A percentile compares a stretch with the other conserved stretches of the same genome.
Conservation (phyloP, 2,329 filamentous ascomycete species). For the Alternaria brassicae region DNA sequence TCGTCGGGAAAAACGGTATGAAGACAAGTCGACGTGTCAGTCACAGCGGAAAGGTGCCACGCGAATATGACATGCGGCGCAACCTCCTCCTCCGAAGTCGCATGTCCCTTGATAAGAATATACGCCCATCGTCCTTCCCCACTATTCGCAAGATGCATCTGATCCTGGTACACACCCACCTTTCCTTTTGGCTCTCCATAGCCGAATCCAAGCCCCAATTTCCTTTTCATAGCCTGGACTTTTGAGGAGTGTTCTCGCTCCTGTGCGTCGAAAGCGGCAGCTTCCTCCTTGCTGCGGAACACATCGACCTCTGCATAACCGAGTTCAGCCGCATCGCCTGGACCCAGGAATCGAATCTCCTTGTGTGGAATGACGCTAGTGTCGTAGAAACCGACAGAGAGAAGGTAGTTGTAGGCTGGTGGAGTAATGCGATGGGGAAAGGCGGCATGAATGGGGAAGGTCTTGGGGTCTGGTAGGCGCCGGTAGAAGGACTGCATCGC, state of each 20-base stretch:
- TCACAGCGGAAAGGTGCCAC: conserved; percentile 19
- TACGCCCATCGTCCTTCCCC: conserved; percentile 29
- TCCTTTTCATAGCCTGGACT: neutral
- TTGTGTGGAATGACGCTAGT: conserved; percentile 22
- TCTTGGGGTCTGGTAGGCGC: conserved; percentile 10
- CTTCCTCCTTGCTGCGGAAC: conserved; percentile 14
- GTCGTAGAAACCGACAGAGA: conserved; percentile 34
- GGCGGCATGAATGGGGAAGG: conserved; percentile 23
- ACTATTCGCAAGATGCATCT: conserved; percentile 5
- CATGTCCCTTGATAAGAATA: conserved; percentile 18
- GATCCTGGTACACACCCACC: neutral
- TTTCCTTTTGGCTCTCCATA: neutral
- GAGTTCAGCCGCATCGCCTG: conserved; percentile 21
- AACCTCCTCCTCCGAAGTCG: neutral
- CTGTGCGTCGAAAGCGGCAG: neutral
- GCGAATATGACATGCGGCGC: conserved; percentile 22
- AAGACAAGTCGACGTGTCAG: conserved; percentile 15
- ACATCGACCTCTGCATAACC: conserved; percentile 35
- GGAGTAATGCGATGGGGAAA: conserved; percentile 24
- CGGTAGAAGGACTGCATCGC: conserved; percentile 20
- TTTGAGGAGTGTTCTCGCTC: neutral
- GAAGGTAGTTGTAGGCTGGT: conserved; percentile 19
- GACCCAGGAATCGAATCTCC: conserved; percentile 30
- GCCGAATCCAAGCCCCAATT: neutral
- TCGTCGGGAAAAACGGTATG: conserved; percentile 16